Base-by-base conservation (phyloP, 345 rosid genomes). In the Salix dunnii region DNA sequence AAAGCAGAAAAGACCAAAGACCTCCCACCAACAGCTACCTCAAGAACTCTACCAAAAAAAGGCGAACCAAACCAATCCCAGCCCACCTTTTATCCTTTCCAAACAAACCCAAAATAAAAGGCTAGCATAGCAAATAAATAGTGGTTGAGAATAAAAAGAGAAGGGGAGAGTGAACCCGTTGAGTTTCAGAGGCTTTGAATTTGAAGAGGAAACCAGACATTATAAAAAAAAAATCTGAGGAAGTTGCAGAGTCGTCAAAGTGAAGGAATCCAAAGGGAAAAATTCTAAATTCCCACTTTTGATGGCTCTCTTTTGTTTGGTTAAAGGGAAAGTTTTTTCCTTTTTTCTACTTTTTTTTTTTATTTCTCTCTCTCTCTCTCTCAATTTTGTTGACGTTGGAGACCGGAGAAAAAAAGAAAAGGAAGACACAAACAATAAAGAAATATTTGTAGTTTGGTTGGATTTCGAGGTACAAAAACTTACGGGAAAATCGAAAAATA, bases 251-350 rank as follows among this genome's bases (percentile, higher is more conserved):
- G 68, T 78, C 85, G 86, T 75, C 82, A 51, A 84, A 84, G 66
- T 35, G 81, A 83, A 69, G 80, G 80, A 82, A 86, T 84, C 84
- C 76, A 75, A 84, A 76, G 77, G 78, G 69, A 30, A 30, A 68
- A 78, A 74, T 69, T 82, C 81, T 75, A 82, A 81, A 80, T 33
- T 85, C 67, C 79, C 85, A 77, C 92, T 85, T 86, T 86, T 75
- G 55, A 82, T 40, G 68, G 51, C 74, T 73, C 72, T 68, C 76
- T 78, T 82, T 74, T 72, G 91, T 79, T 87, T 80, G 90, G 90
- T 87, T 83, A 86, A 86, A 86, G 94, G 87, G 86, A 84, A 89
- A 91, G 89, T 76, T 76, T 33, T 71, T 71, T 36, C 21, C 61
- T 75, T 71, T 55, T 43, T n/a, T 30, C 55, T 69, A 16, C 53